Base-by-base conservation (phyloP, 2,329 filamentous ascomycete genomes). In the Cordyceps pruinosa region DNA sequence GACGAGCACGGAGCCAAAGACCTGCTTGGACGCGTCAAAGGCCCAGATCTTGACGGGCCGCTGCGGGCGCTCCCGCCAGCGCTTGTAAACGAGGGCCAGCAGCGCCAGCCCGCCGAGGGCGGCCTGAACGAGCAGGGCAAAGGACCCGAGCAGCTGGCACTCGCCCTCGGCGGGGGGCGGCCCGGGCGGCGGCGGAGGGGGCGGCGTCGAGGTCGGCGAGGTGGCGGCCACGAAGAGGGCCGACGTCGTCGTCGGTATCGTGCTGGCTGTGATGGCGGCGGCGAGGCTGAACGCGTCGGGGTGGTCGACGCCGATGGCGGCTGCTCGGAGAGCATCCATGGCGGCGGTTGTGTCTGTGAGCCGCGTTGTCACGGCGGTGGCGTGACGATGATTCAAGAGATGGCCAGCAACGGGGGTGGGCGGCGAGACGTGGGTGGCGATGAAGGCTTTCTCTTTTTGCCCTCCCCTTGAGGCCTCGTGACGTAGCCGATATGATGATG, bases 1-100 rank as follows among this genome's bases (percentile, higher is more conserved):
- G 34, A 97, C 85, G 70, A 99, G 80, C 46, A 91, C 86, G 30
- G 91, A 95, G 23, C 94, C 94, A 66, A 97, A 89, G 55, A 99
- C 90, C 77, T 99, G 94, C 77, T 99, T 99, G 32, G 90, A 96
- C 25, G 86, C 94, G 69, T 99, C 94, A 71, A 97, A 99, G 71
- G 89, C 92, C 93, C 94, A 99, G 63, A 99, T 91, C 79, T 95
- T 96, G 67, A 97, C 69, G 1, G 93, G 93, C 56, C 94, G 83
- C 70, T 97, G 93, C 1, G 94, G 93, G 58, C 89, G 82, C 74
- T 99, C 94, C 62, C 89, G 84, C 85, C 88, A 96, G 64, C 94
- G 83, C 77, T 99, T 99, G 77, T 85, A 96, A 8, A 97, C 93
- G 49, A 99, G 81, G 1, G 91, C 89, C 56, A 93, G 77, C 53